phyloP scores from a whole-genome alignment of 208 protist genomes.

The Acanthamoeba healyi region DNA sequence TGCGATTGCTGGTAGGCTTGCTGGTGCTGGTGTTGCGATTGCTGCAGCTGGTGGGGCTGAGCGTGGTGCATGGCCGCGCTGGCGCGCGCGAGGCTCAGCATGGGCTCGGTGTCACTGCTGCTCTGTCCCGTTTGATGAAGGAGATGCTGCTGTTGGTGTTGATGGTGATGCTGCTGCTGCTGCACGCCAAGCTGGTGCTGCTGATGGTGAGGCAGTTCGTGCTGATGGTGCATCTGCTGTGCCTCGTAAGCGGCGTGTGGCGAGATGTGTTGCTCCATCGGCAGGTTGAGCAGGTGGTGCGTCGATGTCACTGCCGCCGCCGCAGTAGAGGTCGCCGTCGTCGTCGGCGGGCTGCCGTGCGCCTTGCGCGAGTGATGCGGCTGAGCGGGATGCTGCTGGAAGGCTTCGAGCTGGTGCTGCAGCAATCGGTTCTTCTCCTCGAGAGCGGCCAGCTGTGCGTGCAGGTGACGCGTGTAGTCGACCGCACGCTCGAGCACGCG shows the following conservation, averaged over 20 bases:
- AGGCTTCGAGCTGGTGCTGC: conserved; percentile 27
- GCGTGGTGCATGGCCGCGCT: background rate
- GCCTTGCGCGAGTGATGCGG: background rate
- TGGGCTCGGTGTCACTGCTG: background rate
- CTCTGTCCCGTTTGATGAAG: background rate
- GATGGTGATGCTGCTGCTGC: background rate
- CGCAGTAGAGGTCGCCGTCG: background rate
- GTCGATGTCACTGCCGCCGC: background rate
- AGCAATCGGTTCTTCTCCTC: conserved; percentile 52
- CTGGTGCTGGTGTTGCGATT: too few species aligned
- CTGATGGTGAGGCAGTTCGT: background rate
- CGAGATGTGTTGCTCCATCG: background rate
- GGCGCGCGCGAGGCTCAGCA: conserved; percentile 24
- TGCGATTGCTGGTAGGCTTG: background rate
- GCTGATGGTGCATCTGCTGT: background rate
- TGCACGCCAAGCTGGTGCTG: background rate
- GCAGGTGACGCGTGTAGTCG: conserved; percentile 49
- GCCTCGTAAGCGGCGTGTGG: too few species aligned
- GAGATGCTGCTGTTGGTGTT: background rate
- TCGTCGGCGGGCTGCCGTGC: background rate
- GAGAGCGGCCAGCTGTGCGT: conserved; percentile 34
- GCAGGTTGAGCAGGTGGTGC: background rate
- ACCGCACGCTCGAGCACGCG: conserved; percentile 44
- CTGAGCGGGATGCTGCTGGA: background rate
- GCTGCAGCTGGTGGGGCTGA: background rate